A percentile compares a stretch with the other conserved stretches of the same genome.
These are phyloP conservation scores for Oehlia diaphana DNA, from an alignment of 192 early-diverging fungal genomes.

Conservation along the genomic window DNA sequence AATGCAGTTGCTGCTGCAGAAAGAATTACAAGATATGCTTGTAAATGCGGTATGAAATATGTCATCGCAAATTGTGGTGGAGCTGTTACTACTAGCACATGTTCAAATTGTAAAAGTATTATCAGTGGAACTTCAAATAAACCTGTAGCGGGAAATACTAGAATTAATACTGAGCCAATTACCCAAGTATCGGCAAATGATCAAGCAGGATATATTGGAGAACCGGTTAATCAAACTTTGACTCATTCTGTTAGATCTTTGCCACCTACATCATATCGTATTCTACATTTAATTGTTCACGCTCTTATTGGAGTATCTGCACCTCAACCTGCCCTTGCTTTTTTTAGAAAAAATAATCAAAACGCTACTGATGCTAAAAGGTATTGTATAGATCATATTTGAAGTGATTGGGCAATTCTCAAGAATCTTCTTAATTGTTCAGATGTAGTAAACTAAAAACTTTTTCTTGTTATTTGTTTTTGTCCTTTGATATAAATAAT, in stretches of 20 bases:
- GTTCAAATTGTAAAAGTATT: constrained; percentile 7
- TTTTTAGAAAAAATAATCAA: not conserved
- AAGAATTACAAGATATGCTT: constrained; percentile 19
- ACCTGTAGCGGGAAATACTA: no score
- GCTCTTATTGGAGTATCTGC: not conserved
- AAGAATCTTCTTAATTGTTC: constrained; percentile 12
- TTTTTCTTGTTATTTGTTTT: no score
- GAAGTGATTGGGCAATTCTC: constrained; percentile 23
- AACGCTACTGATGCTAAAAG: not conserved
- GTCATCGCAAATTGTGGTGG: constrained; percentile 20
- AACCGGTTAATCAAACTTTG: not conserved
- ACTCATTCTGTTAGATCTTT: constrained; percentile 8
- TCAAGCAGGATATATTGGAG: constrained; percentile 19
- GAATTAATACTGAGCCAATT: not conserved
- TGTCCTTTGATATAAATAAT: no score
- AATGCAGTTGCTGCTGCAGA: not conserved
- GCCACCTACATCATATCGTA: constrained; percentile 27
- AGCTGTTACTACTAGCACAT: not conserved
- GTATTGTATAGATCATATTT: constrained; percentile 22
- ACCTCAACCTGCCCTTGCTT: not conserved
- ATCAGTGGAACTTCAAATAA: no score
- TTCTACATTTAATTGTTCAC: constrained; percentile 30
- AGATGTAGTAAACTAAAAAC: not conserved
- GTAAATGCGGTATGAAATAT: constrained; percentile 29
- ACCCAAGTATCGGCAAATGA: not conserved